Evolutionary conservation across 2,329 filamentous ascomycete species (phyloP).

Genomic region (Rosellinia necatrix): DNA sequence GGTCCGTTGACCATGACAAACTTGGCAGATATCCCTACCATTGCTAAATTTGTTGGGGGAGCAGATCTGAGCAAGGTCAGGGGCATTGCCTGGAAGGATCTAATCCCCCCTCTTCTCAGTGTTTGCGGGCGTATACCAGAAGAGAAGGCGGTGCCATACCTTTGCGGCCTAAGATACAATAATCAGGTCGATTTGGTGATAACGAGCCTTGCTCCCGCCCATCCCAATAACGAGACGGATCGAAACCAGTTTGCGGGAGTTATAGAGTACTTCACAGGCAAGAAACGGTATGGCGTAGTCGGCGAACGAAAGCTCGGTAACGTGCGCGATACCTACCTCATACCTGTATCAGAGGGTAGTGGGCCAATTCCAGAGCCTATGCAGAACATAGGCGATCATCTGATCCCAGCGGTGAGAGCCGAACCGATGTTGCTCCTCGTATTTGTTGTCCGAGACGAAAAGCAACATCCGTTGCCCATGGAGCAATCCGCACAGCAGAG

Average conservation of each 20-base stretch:
- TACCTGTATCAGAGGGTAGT: slow-evolving; percentile 78
- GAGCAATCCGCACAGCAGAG: slow-evolving; percentile 36
- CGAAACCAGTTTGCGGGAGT: slow-evolving; percentile 71
- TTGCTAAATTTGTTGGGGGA: slow-evolving; percentile 83
- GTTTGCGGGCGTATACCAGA: slow-evolving; percentile 82
- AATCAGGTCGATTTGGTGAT: slow-evolving; percentile 83
- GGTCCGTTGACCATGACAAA: slow-evolving; percentile 77
- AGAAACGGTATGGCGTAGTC: slow-evolving; percentile 86
- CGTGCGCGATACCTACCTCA: slow-evolving; percentile 88
- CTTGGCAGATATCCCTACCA: slow-evolving; percentile 74
- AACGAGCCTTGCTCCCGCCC: slow-evolving; percentile 66
- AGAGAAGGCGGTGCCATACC: slow-evolving; percentile 84
- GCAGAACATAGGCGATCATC: slow-evolving; percentile 83
- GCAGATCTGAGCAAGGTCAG: slow-evolving; percentile 70
- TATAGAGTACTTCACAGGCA: slow-evolving; percentile 84
- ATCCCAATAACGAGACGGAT: slow-evolving; percentile 62
- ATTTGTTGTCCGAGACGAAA: slow-evolving; percentile 77
- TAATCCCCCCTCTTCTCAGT: slow-evolving; percentile 72
- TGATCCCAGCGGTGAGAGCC: slow-evolving; percentile 70
- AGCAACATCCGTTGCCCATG: slow-evolving; percentile 38
- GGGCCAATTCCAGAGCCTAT: slow-evolving; percentile 81
- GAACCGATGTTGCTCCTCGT: slow-evolving; percentile 82
- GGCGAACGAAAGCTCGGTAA: slow-evolving; percentile 74
- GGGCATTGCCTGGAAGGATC: slow-evolving; percentile 67
- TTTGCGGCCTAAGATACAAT: slow-evolving; percentile 84